Evolutionary conservation across 116 monocot genomes (phyloP), one percentile per base, ranked within the genome.

Genomic region (Dioscorea cayenensis): DNA sequence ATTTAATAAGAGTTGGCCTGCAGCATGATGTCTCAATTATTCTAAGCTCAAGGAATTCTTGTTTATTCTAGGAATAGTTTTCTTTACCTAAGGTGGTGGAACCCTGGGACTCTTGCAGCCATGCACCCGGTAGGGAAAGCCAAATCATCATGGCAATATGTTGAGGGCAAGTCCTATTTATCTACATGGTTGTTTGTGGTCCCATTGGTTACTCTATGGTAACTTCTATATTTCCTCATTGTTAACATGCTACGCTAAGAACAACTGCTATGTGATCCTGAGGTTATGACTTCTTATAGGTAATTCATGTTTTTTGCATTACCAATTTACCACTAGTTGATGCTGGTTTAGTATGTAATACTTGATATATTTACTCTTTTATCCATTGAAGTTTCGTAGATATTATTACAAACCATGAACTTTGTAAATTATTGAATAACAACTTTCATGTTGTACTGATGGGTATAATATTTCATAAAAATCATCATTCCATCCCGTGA

Each of bases 241-340:
- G 94, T 99, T 37, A 74, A 99, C 75, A 94, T 99, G n/a, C 77
- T 99, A 19, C 88, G 99, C 3, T 73, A 83, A 19, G 91, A 94
- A 66, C 75, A 94, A 36, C 71, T 99, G 10, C 71, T 99, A 61
- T 77, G 80, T 29, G 99, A 99, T 78, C 99, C 99, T 16, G 99
- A 99, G 78, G 90, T 99, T 72, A 93, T 93, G 91, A 99, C 99
- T 67, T 93, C 99, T 67, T 99, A 93, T 80, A 93, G 99, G 99
- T 92, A 64, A 32, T 71, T 66, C 28, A 66, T 17, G 20, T 52
- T 11, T 22, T n/a, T 50, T 65, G 16, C 51, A 17, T n/a, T n/a
- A n/a, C n/a, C n/a, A n/a, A n/a, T n/a, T 59, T 35, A 6, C 19
- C 32, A 23, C 51, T 6, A 43, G 43, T 43, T 43, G 43, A 11